These are phyloP conservation scores for Zygnema circumcarinatum DNA, from an alignment of 139 green algal species.

Conservation along the genomic window DNA sequence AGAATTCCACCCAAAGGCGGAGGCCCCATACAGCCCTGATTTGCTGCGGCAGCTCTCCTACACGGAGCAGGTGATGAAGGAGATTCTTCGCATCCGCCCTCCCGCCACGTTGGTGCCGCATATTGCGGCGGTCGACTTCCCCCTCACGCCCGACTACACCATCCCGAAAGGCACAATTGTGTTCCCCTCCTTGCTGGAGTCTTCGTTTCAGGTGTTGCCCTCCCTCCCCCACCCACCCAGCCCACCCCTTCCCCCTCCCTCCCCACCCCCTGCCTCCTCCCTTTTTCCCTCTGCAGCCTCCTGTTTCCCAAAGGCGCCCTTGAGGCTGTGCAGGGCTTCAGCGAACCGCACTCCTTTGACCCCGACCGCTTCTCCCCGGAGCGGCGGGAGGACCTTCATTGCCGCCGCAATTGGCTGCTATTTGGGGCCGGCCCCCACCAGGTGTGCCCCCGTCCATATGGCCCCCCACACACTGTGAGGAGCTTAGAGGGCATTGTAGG, in stretches of 20 bases:
- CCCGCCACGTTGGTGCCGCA: conserved; percentile 56
- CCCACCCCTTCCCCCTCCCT: too few relatives aligned
- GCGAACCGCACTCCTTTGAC: conserved; percentile 49
- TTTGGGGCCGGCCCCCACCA: conserved; percentile 51
- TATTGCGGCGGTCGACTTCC: conserved; percentile 20
- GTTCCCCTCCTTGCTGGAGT: conserved; percentile 42
- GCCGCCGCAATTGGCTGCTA: conserved; percentile 31
- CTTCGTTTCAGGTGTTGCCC: conserved; percentile 28
- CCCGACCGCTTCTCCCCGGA: conserved; percentile 45
- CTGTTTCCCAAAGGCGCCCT: too few relatives aligned
- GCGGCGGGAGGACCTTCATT: conserved; percentile 41
- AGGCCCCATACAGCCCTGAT: background rate
- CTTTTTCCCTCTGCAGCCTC: background rate
- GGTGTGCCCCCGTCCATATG: too few relatives aligned
- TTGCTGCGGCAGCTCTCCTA: conserved; percentile 3
- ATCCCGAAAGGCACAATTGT: conserved; percentile 52
- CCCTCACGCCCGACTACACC: conserved; percentile 17
- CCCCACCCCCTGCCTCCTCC: too few relatives aligned
- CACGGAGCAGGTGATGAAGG: conserved; percentile 32
- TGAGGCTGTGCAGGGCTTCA: conserved; percentile 54
- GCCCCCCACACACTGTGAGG: too few relatives aligned
- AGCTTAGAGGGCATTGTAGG: too few relatives aligned
- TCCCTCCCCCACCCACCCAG: background rate
- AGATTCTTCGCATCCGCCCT: conserved; percentile 51
- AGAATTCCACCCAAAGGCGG: background rate